phyloP scores from a whole-genome alignment of 805 yeast genomes.

The Metschnikowia borealis region DNA sequence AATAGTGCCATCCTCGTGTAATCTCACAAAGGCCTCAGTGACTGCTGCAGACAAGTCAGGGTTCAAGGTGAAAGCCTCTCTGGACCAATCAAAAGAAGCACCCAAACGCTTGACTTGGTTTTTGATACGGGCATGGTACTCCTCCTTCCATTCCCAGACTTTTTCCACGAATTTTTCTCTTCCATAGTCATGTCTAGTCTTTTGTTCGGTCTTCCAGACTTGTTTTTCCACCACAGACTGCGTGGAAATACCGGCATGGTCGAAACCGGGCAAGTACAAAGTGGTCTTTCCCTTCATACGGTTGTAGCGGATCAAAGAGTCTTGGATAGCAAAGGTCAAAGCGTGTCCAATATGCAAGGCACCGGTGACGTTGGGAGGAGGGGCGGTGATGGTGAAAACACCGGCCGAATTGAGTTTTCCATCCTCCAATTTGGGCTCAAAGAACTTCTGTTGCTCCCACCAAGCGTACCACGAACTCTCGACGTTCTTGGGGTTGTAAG shows the following conservation, averaged over 20 bases:
- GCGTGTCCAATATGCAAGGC: slow-evolving; percentile 99
- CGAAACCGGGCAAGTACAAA: slow-evolving; percentile 91
- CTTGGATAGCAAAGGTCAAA: slow-evolving; percentile 91
- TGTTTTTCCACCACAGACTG: slow-evolving; percentile 97
- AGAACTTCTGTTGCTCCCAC: slow-evolving; percentile 90
- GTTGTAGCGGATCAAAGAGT: slow-evolving; percentile 85
- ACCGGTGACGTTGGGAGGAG: slow-evolving; percentile 99
- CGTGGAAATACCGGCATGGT: slow-evolving; percentile 98
- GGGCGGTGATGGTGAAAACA: slow-evolving; percentile 88
- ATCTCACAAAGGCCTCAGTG: slow-evolving; percentile 80
- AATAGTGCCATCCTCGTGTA: slow-evolving; percentile 92
- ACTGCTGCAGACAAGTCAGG: slow-evolving; percentile 78
- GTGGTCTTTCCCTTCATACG: slow-evolving; percentile 97
- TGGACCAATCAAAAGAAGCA: slow-evolving; percentile 94
- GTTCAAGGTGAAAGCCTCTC: slow-evolving; percentile 91
- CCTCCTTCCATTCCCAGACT: slow-evolving; percentile 99
- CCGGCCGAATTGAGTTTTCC: slow-evolving; percentile 83
- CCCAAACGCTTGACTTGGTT: slow-evolving; percentile 82
- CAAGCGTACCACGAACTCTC: slow-evolving; percentile 97
- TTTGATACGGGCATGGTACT: slow-evolving; percentile 82
- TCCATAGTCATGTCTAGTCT: slow-evolving; percentile 92
- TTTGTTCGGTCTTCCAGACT: slow-evolving; percentile 80
- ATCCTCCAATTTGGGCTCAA: slow-evolving; percentile 78
- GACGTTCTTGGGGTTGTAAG: slow-evolving; percentile 87
- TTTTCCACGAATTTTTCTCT: slow-evolving; percentile 83